These are phyloP conservation scores for Sisymbrium altissimum DNA, from an alignment of 345 rosid genomes.

Conservation along the genomic window DNA sequence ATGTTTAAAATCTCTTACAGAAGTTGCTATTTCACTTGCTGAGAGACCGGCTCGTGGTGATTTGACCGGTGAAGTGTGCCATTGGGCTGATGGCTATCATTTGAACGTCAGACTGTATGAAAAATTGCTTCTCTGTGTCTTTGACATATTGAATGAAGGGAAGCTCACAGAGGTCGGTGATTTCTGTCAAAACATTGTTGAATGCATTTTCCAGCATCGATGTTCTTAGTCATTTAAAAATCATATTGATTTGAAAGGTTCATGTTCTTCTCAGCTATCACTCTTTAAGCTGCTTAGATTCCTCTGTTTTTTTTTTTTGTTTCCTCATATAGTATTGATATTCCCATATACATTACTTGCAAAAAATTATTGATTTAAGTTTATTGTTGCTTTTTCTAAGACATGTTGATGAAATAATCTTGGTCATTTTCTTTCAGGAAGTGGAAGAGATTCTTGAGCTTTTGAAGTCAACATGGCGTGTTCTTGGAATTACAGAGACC, in stretches of 20 bases:
- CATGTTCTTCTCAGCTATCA: background rate
- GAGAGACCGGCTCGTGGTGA: constrained; percentile 98
- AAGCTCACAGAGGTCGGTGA: constrained; percentile 83
- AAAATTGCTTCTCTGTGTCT: constrained; percentile 87
- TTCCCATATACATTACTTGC: background rate
- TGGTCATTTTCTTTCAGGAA: constrained; percentile 50
- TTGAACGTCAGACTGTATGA: constrained; percentile 85
- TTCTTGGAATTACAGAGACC: constrained; percentile 92
- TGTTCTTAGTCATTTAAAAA: background rate
- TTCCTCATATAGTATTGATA: background rate
- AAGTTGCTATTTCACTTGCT: constrained; percentile 85
- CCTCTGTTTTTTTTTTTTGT: background rate
- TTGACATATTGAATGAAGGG: constrained; percentile 93
- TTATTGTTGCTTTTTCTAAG: background rate
- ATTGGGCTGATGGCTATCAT: constrained; percentile 98
- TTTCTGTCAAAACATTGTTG: constrained; percentile 6
- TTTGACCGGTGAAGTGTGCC: constrained; percentile 98
- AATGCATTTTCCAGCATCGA: constrained; percentile 2
- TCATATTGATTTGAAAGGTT: background rate
- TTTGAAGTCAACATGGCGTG: constrained; percentile 92
- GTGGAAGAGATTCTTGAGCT: constrained; percentile 99
- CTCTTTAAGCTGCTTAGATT: constrained; percentile 4
- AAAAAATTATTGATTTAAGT: background rate
- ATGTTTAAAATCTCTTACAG: constrained; percentile 84
- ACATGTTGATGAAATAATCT: background rate